Evolutionary conservation across 371 early-diverging fungal species (phyloP).

Genomic region (Rhizomucor pusillus): DNA sequence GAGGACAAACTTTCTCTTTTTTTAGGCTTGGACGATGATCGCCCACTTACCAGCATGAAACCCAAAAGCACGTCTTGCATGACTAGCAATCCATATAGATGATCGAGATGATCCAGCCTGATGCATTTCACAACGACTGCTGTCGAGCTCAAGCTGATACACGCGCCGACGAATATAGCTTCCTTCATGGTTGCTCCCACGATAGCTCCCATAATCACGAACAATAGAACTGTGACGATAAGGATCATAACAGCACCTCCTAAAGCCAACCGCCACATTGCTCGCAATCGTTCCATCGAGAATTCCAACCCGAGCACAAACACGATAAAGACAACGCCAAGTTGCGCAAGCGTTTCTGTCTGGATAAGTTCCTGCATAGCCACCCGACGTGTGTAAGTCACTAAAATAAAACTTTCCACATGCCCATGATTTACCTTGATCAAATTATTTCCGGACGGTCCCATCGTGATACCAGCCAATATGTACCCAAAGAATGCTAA

Average conservation of each 20-base stretch:
- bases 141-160: constrained; percentile 54
- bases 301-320: constrained; percentile 66
- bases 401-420: no score
- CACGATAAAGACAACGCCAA: constrained; percentile 59
- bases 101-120: constrained; percentile 42
- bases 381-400: no score
- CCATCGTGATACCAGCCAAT: constrained; percentile 54
- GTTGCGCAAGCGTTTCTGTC: constrained; percentile 53
- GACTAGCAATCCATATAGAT: constrained; percentile 49
- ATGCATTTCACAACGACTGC: constrained; percentile 57
- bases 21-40: not conserved
- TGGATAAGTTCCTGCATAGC: constrained; percentile 39
- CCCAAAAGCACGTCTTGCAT: constrained; percentile 64
- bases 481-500: constrained; percentile 64
- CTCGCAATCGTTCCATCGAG: constrained; percentile 48
- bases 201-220: constrained; percentile 34
- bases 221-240: constrained; percentile 36
- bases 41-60: constrained; percentile 49
- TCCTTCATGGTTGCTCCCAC: constrained; percentile 44
- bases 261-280: constrained; percentile 54
- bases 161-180: constrained; percentile 52
- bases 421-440: constrained; percentile 37
- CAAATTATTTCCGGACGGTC: constrained; percentile 50
- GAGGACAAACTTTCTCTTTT: not conserved
- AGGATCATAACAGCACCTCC: constrained; percentile 50